Conservation (phyloP, 1,139 yeast species). For the Yamadazyma jaroonii region DNA sequence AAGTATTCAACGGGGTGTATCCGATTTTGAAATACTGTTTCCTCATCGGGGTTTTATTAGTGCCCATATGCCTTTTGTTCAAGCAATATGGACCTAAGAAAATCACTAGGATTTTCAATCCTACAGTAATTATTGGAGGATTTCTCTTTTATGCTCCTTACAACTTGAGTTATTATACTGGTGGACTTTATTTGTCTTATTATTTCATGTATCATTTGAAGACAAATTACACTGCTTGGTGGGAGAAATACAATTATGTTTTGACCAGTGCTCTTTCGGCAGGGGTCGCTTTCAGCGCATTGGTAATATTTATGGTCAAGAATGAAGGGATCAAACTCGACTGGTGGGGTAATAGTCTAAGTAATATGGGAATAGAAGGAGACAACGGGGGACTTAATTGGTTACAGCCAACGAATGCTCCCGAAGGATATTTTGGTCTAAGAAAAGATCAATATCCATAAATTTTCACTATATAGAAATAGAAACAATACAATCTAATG, state of each 20-base stretch:
- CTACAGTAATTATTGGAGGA: slow-evolving; percentile 41
- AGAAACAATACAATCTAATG: neutral
- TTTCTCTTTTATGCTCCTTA: slow-evolving; percentile 50
- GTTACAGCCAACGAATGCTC: slow-evolving; percentile 33
- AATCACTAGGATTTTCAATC: slow-evolving; percentile 35
- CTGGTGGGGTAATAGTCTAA: slow-evolving; percentile 63
- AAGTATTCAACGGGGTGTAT: slow-evolving; percentile 49
- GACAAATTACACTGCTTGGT: slow-evolving; percentile 50
- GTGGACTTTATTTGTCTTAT: slow-evolving; percentile 47
- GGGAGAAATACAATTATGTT: slow-evolving; percentile 66
- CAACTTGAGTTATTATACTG: slow-evolving; percentile 52
- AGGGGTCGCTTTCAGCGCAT: slow-evolving; percentile 57
- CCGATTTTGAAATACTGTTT: slow-evolving; percentile 51
- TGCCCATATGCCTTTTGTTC: slow-evolving; percentile 37
- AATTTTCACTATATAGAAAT: neutral
- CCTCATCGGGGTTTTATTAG: slow-evolving; percentile 50
- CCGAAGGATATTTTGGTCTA: slow-evolving; percentile 45
- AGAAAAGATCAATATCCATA: slow-evolving; percentile 36
- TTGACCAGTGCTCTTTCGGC: slow-evolving; percentile 56
- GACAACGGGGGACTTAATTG: slow-evolving; percentile 27
- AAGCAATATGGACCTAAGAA: slow-evolving; percentile 32
- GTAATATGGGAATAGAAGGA: slow-evolving; percentile 47
- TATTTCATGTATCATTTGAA: slow-evolving; percentile 53
- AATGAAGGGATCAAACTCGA: slow-evolving; percentile 33
- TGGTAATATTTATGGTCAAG: slow-evolving; percentile 57